A percentile compares a stretch with the other conserved stretches of the same genome.
These are phyloP conservation scores for Hanseniaspora nectarophila DNA, from an alignment of 805 yeast species.

Conservation along the genomic window DNA sequence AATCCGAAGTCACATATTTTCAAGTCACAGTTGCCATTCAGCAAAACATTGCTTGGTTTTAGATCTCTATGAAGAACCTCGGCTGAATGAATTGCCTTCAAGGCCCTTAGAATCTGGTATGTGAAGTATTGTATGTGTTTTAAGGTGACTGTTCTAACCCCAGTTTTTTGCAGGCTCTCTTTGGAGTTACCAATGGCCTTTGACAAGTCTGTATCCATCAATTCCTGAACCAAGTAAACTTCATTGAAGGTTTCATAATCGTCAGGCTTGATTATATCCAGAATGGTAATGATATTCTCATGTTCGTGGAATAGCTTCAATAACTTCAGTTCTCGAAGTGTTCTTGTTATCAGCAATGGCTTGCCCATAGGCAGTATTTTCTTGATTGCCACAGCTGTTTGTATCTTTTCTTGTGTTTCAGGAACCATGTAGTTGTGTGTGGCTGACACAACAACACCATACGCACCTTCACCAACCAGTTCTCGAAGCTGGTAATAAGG, in stretches of 20 bases:
- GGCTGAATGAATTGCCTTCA: constrained; percentile 60
- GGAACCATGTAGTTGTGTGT: constrained; percentile 44
- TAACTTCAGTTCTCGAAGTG: constrained; percentile 58
- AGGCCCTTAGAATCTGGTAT: constrained; percentile 58
- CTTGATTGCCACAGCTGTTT: constrained; percentile 59
- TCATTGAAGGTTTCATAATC: constrained; percentile 52
- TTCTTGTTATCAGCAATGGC: constrained; percentile 53
- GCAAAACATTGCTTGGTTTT: constrained; percentile 59
- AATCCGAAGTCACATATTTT: constrained; percentile 73
- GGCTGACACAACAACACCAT: constrained; percentile 67
- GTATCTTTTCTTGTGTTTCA: constrained; percentile 12
- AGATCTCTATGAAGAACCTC: constrained; percentile 66
- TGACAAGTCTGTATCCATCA: constrained; percentile 65
- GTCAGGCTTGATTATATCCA: constrained; percentile 55
- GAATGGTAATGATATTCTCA: constrained; percentile 56
- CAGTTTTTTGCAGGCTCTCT: constrained; percentile 6
- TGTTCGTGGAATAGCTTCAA: constrained; percentile 53
- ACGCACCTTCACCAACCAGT: constrained; percentile 69
- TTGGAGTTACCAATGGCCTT: constrained; percentile 45
- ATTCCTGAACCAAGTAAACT: constrained; percentile 64
- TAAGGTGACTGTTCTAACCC: constrained; percentile 35
- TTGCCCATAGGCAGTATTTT: constrained; percentile 61
- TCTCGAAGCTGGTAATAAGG: constrained; percentile 48
- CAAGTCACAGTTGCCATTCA: constrained; percentile 60
- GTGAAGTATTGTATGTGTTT: constrained; percentile 61